phyloP scores from a whole-genome alignment of 2,329 filamentous ascomycete species.

The Ophiobolus disseminans region DNA sequence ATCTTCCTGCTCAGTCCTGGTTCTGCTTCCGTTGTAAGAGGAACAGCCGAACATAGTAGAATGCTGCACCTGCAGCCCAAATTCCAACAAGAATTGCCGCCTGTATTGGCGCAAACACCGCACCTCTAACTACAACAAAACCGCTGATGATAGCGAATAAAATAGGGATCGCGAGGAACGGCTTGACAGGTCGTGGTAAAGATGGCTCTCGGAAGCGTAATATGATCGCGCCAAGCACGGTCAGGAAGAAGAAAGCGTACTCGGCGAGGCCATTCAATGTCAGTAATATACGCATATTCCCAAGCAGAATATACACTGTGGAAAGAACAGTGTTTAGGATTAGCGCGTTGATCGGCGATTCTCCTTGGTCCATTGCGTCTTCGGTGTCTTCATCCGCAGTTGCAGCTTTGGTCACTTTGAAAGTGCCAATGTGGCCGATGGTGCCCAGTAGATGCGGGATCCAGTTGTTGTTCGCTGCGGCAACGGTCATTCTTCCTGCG shows the following conservation, averaged over 20 bases:
- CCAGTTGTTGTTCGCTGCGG: constrained; percentile 55
- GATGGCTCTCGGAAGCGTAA: constrained; percentile 64
- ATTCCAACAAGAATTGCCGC: constrained; percentile 39
- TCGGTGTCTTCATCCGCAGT: constrained; percentile 17
- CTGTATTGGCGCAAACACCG: constrained; percentile 44
- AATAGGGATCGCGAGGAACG: constrained; percentile 60
- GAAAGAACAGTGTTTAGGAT: constrained; percentile 50
- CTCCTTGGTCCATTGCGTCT: constrained; percentile 40
- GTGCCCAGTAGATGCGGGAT: constrained; percentile 37
- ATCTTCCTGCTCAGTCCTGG: neutral
- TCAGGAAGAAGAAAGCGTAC: constrained; percentile 71
- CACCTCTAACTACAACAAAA: constrained; percentile 45
- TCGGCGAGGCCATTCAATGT: constrained; percentile 55
- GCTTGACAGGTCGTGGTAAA: constrained; percentile 64
- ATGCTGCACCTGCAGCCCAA: constrained; percentile 35
- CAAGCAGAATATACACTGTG: constrained; percentile 66
- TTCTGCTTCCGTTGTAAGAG: neutral
- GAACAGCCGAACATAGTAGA: constrained; percentile 22
- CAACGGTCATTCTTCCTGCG: constrained; percentile 68
- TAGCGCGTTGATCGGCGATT: constrained; percentile 48
- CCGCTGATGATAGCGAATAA: constrained; percentile 64
- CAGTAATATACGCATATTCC: constrained; percentile 67
- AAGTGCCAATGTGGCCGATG: constrained; percentile 38
- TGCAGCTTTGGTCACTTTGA: constrained; percentile 25
- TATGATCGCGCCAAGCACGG: constrained; percentile 66